Evolutionary conservation across 352 stramenopile species (phyloP), one percentile per base, ranked within the genome.

Genomic region (Blastocystis hominis): DNA sequence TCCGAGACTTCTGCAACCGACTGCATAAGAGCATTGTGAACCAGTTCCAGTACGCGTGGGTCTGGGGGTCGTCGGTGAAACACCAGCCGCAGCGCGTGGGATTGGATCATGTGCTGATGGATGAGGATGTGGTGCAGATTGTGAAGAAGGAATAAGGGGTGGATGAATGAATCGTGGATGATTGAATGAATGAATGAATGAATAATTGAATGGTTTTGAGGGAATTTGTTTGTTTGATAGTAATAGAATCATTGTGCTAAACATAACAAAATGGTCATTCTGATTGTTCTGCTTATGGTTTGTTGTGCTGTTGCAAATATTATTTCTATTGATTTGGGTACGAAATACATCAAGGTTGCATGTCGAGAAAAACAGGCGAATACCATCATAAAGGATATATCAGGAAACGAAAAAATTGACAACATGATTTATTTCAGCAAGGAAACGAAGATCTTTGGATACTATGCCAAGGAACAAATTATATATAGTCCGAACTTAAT

Each of bases 111-210:
- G 89, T 95, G 61, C 92, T 99, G 3, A 90, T 93, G 75, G 96
- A 99, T 90, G 97, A 99, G 91, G 97, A 99, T 90, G 96, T 99
- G 89, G 95, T 99, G 61, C 96, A 98, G 92, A 98, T 99, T 86
- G 94, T 97, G 88, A 97, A 97, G 91, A 96, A 96, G 89, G 91
- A 94, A 47, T 96, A 93, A 15, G 17, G 3, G 53, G 66, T 77
- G 38, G 38, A 36, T 70, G 38, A 0, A 3, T 3, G 38, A 10
- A n/a, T 38, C 10, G 56, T 64, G 56, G 10, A 38, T 64, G 30
- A 34, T 34, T 38, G 30, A 38, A 34, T 64, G 30, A 64, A 34
- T n/a, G 38, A n/a, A 30, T 30, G 24, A 30, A 30, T 30, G 24
- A 30, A 30, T 30, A 30, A 30, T 30, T 30, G 24, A 30, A 10